Conservation (phyloP, 2,329 filamentous ascomycete genomes). For the Aspergillus sergii region DNA sequence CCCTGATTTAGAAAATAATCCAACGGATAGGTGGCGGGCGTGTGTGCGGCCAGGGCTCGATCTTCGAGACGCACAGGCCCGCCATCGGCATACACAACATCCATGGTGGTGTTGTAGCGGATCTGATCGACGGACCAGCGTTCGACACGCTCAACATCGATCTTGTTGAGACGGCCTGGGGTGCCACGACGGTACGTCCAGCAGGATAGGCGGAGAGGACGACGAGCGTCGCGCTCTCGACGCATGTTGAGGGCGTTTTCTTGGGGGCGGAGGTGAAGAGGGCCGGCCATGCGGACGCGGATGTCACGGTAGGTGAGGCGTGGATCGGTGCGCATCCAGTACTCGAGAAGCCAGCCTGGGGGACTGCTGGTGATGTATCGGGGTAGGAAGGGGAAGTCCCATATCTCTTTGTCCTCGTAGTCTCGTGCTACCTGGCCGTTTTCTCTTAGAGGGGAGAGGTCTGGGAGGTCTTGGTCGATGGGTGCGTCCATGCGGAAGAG, state of each 20-base stretch:
- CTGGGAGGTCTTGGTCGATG: not conserved
- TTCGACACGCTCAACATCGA: constrained; percentile 32
- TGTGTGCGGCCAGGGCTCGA: constrained; percentile 14
- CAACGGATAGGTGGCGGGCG: constrained; percentile 17
- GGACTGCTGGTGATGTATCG: constrained; percentile 30
- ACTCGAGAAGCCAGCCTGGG: constrained; percentile 33
- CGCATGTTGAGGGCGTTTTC: constrained; percentile 33
- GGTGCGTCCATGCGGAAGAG: constrained; percentile 28
- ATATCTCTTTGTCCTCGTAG: constrained; percentile 19
- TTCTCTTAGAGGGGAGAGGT: constrained; percentile 16
- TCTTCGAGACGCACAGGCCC: constrained; percentile 19
- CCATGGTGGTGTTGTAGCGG: constrained; percentile 30
- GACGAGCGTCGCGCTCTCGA: constrained; percentile 28
- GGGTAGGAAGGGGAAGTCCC: constrained; percentile 30
- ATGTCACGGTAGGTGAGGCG: constrained; percentile 33
- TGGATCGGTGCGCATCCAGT: constrained; percentile 32
- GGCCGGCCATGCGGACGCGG: constrained; percentile 31
- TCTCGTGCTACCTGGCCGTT: constrained; percentile 17
- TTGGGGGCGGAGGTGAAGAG: constrained; percentile 16
- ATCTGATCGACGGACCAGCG: constrained; percentile 26
- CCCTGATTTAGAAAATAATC: constrained; percentile 22
- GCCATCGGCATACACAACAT: constrained; percentile 17
- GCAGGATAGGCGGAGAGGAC: constrained; percentile 29
- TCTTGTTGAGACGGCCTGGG: constrained; percentile 13
- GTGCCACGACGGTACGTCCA: constrained; percentile 25